Percentiles rank a stretch among this genome's conserved stretches.
These are phyloP conservation scores for Eucalyptus cloeziana DNA, from an alignment of 345 rosid genomes.

Conservation along the genomic window DNA sequence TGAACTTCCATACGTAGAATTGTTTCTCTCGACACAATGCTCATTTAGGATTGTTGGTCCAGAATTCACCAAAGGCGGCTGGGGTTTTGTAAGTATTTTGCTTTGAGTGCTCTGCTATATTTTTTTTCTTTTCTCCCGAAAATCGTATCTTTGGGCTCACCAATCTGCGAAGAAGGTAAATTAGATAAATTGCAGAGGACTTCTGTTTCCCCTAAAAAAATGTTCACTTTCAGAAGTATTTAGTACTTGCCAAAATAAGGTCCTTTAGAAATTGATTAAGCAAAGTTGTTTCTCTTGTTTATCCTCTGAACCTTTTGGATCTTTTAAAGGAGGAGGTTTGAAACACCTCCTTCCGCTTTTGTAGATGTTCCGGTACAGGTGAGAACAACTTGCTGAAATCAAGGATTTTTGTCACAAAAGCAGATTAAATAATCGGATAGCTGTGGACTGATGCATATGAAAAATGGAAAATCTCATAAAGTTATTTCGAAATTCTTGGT, in stretches of 20 bases:
- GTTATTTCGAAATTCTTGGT: not conserved
- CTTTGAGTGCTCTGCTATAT: not conserved
- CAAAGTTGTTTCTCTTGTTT: not conserved
- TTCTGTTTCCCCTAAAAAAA: not conserved
- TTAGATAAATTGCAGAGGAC: not conserved
- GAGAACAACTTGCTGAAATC: not conserved
- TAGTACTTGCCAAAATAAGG: not conserved
- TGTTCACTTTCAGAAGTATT: not conserved
- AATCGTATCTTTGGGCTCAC: not conserved
- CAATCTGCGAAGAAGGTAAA: not conserved
- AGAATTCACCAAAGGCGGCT: conserved; percentile 86
- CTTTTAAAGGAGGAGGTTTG: not conserved
- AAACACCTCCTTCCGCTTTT: not conserved
- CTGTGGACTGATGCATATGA: not conserved
- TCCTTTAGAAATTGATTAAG: not conserved
- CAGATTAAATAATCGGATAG: not conserved
- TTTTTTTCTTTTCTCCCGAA: not conserved
- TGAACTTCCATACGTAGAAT: conserved; percentile 68
- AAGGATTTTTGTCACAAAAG: not conserved
- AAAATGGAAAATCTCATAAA: not conserved
- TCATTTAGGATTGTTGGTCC: conserved; percentile 62
- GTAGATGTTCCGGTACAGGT: not conserved
- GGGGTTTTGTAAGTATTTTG: conserved; percentile 79
- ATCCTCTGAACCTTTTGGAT: not conserved
- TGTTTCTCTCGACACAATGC: conserved; percentile 73